These are phyloP conservation scores for Trametes maxima DNA, from an alignment of 768 basidiomycete species.

Conservation along the genomic window DNA sequence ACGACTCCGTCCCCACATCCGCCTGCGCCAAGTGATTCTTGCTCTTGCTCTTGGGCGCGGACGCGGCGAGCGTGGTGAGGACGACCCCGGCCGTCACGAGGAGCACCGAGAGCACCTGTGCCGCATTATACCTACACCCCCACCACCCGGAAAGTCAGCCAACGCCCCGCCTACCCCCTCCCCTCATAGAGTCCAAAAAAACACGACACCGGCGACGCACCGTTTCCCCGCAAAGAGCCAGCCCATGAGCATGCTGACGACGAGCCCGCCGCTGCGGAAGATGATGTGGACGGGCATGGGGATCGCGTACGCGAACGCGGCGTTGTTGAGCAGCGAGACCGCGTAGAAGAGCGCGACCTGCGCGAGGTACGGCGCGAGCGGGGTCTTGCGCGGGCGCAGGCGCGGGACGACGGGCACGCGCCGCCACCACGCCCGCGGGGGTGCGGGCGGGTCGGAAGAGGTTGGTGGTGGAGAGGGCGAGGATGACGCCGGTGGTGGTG, in stretches of 20 bases:
- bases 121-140: constrained; percentile 52
- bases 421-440: background rate
- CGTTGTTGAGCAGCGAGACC: constrained; percentile 85
- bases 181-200: too few relatives aligned
- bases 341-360: constrained; percentile 84
- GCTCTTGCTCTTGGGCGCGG: constrained; percentile 34
- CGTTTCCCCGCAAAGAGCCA: constrained; percentile 65
- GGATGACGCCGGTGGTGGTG: background rate
- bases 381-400: constrained; percentile 66
- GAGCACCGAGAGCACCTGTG: constrained; percentile 75
- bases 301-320: constrained; percentile 83
- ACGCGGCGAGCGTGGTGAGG: constrained; percentile 80
- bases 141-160: background rate
- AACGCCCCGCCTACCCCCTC: too few relatives aligned
- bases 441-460: background rate
- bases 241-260: constrained; percentile 82
- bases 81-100: constrained; percentile 80
- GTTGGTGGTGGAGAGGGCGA: background rate
- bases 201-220: too few relatives aligned
- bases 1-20: constrained; percentile 7
- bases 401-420: constrained; percentile 39
- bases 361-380: constrained; percentile 68
- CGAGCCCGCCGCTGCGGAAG: constrained; percentile 86
- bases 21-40: background rate
- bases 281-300: constrained; percentile 95